Evolutionary conservation across 1,139 yeast species (phyloP).

Genomic region (Zygosaccharomyces sapae): DNA sequence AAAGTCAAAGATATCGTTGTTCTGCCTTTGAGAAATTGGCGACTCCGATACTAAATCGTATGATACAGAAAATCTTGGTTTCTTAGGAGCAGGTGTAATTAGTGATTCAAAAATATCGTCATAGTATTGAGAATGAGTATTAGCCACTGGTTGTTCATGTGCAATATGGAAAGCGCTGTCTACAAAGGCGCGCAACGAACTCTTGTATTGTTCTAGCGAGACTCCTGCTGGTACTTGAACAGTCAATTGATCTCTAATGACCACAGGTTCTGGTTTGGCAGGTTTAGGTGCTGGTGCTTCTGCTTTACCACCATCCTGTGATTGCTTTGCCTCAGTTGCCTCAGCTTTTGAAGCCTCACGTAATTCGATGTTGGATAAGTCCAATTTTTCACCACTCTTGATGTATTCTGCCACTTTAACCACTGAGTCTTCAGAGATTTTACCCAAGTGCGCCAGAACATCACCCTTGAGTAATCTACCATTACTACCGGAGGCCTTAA

Average conservation of each 20-base stretch:
- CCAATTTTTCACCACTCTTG: conserved; percentile 60
- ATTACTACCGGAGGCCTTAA: conserved; percentile 81
- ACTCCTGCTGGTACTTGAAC: conserved; percentile 20
- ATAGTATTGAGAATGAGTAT: conserved; percentile 43
- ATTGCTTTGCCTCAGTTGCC: conserved; percentile 18
- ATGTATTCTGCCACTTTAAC: conserved; percentile 53
- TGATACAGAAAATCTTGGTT: conserved; percentile 53
- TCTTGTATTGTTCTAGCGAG: conserved; percentile 18
- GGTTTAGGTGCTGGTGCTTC: conserved; percentile 2
- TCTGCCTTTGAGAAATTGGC: conserved; percentile 30
- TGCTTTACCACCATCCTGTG: conserved; percentile 22
- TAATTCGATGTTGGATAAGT: conserved; percentile 65
- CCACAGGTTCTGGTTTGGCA: conserved; percentile 33
- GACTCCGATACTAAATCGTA: conserved; percentile 24
- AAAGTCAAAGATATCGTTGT: conserved; percentile 46
- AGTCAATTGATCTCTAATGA: conserved; percentile 21
- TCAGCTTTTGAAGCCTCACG: conserved; percentile 38
- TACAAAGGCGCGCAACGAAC: conserved; percentile 22
- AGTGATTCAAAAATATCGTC: conserved; percentile 67
- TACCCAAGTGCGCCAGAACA: conserved; percentile 76
- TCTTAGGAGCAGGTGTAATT: conserved; percentile 53
- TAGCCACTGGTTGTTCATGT: conserved; percentile 21
- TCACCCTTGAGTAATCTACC: conserved; percentile 90
- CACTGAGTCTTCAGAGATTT: conserved; percentile 55
- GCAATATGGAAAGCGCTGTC: conserved; percentile 25